Percentiles rank a stretch among this genome's conserved stretches.
phyloP scores from a whole-genome alignment of 164 flowering plant species.

The Annona squamosa region DNA sequence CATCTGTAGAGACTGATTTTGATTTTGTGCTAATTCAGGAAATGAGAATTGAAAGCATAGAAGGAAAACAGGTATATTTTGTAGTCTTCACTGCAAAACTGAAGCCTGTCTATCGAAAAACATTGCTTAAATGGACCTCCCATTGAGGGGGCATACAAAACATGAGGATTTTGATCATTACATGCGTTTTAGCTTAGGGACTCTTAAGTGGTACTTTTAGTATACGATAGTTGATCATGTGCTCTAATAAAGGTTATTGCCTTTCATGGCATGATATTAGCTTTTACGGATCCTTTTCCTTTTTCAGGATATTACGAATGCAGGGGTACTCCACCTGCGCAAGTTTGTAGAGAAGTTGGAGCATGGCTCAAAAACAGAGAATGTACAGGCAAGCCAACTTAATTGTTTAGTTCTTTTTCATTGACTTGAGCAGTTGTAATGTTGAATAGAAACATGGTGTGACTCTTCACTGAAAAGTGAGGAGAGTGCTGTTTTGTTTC shows the following conservation, averaged over 20 bases:
- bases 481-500: not conserved
- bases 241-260: no score
- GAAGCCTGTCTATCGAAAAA: no score
- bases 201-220: no score
- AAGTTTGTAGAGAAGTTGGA: slow-evolving; percentile 33
- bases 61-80: slow-evolving; percentile 62
- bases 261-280: not conserved
- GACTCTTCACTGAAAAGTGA: not conserved
- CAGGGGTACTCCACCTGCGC: slow-evolving; percentile 40
- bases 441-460: not conserved
- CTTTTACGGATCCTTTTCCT: not conserved
- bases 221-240: no score
- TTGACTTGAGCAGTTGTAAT: not conserved
- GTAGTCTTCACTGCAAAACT: no score
- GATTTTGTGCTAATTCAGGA: slow-evolving; percentile 32
- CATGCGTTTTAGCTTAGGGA: not conserved
- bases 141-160: no score
- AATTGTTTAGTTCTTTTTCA: not conserved
- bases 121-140: no score
- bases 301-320: slow-evolving; percentile 35
- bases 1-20: not conserved
- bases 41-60: slow-evolving; percentile 44
- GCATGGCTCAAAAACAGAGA: slow-evolving; percentile 9
- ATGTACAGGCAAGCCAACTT: not conserved
- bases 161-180: no score